Conservation (phyloP, 306 rosid species). For the Begonia peltatifolia region DNA sequence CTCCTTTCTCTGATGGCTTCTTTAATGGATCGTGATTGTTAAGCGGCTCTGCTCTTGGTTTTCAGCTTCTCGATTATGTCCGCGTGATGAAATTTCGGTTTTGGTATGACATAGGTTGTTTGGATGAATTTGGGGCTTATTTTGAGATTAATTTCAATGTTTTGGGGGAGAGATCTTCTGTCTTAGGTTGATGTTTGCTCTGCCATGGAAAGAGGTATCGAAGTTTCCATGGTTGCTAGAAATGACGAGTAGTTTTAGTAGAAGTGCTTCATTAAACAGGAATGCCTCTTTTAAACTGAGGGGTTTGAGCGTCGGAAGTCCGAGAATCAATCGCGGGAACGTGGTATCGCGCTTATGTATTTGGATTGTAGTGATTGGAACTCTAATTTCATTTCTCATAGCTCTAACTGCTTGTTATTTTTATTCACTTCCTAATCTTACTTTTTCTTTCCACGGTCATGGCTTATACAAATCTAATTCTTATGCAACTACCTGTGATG, state of each 20-base stretch:
- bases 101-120: too few relatives aligned
- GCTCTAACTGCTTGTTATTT: constrained; percentile 47
- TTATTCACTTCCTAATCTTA: constrained; percentile 46
- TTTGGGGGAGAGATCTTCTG: neutral
- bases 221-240: constrained; percentile 16
- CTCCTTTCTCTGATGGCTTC: neutral
- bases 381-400: constrained; percentile 40
- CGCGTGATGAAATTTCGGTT: too few relatives aligned
- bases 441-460: constrained; percentile 22
- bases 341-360: constrained; percentile 41
- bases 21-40: neutral
- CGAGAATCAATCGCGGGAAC: constrained; percentile 24
- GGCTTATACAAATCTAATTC: constrained; percentile 12
- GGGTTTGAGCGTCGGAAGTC: constrained; percentile 26
- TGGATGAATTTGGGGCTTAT: neutral
- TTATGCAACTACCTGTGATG: constrained; percentile 33
- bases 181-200: constrained; percentile 4
- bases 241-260: constrained; percentile 37
- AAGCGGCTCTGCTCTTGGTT: too few relatives aligned
- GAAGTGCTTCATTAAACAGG: constrained; percentile 22
- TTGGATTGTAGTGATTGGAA: constrained; percentile 30
- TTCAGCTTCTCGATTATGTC: too few relatives aligned
- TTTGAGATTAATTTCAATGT: neutral
- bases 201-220: constrained; percentile 5
- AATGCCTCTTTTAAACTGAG: constrained; percentile 27